A percentile compares a stretch with the other conserved stretches of the same genome.
These are phyloP conservation scores for Dinochytrium kinnereticum DNA, from an alignment of 371 early-diverging fungal species.

Conservation along the genomic window DNA sequence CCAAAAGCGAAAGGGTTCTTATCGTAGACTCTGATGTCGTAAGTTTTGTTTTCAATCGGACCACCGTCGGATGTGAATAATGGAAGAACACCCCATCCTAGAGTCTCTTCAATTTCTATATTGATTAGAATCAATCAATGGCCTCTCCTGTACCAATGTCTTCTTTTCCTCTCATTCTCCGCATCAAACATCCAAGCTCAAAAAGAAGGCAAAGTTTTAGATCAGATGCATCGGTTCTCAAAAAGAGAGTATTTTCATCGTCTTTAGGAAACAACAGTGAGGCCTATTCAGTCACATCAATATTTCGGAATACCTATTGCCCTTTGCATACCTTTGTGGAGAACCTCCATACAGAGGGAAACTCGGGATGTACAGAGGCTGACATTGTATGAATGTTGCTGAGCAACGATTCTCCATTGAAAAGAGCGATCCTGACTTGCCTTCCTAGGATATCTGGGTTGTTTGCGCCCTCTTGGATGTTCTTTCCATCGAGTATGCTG, in stretches of 20 bases:
- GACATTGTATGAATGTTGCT: conserved; percentile 53
- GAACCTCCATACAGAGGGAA: conserved; percentile 44
- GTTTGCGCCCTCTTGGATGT: conserved; percentile 25
- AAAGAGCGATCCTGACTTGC: conserved; percentile 52
- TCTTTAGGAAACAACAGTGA: conserved; percentile 53
- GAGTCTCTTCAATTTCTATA: conserved; percentile 39
- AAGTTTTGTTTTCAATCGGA: conserved; percentile 49
- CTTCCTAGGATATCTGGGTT: conserved; percentile 41
- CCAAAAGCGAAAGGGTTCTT: conserved; percentile 47
- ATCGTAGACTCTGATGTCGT: conserved; percentile 48
- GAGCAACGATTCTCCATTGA: conserved; percentile 40
- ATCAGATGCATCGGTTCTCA: conserved; percentile 46
- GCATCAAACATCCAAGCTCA: conserved; percentile 42
- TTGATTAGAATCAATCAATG: not conserved
- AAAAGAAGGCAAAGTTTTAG: conserved; percentile 48
- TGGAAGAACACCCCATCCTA: conserved; percentile 58
- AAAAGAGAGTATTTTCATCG: conserved; percentile 53
- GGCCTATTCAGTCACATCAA: conserved; percentile 25
- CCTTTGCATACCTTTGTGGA: conserved; percentile 45
- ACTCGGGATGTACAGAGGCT: conserved; percentile 36
- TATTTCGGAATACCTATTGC: not conserved
- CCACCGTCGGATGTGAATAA: conserved; percentile 51
- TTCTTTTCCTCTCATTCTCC: not conserved
- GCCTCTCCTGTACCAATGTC: not conserved
- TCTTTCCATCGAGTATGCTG: conserved; percentile 43